Base-by-base conservation (phyloP, 805 yeast species). In the Hanseniaspora mollemarum region DNA sequence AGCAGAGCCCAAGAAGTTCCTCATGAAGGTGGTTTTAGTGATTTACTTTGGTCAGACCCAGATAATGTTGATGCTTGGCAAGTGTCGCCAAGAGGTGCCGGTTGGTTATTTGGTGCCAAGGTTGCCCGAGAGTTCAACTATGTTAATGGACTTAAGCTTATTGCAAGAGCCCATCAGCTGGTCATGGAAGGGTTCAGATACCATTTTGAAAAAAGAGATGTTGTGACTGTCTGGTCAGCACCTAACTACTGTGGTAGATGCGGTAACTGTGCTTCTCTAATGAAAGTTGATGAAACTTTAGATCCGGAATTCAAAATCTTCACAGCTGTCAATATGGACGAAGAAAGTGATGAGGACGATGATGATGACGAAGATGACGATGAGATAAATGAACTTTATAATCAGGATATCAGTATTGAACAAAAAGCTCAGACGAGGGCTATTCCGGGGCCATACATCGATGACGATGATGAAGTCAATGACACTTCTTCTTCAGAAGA, bases 21-120 rank as follows among this genome's bases (percentile, higher is more conserved):
- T 0, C 96, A 90, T 62, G 96, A 87, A 63, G 98, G 98, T 8
- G 87, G 94, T 2, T 90, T 90, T 96, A 90, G 97, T 66, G 98
- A 90, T 64, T 67, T 90, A 51, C 67, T 90, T 26, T 90, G 98
- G 98, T 78, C 87, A 2, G 98, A 84, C 58, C 94, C 94, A 55
- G 84, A 81, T 52, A 45, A 35, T 15, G 82, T 82, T 2, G 75
- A 78, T 2, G 80, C 81, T 21, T 88, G 96, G 96, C 83, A 90
- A 1, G 74, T 90, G 15, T 79, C 88, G 26, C 96, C 96, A 3
- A 72, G 98, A 56, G 98, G 98, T 10, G 98, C 98, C 0, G 98
- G 98, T 1, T 92, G 78, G 63, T 69, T 92, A 36, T 92, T 92
- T 67, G 97, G 97, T 15, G 75, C 75, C 53, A 76, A 75, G 54